Percentiles rank a stretch among this genome's conserved stretches.
Conservation (phyloP, 768 basidiomycete genomes). For the Pholiota molesta region DNA sequence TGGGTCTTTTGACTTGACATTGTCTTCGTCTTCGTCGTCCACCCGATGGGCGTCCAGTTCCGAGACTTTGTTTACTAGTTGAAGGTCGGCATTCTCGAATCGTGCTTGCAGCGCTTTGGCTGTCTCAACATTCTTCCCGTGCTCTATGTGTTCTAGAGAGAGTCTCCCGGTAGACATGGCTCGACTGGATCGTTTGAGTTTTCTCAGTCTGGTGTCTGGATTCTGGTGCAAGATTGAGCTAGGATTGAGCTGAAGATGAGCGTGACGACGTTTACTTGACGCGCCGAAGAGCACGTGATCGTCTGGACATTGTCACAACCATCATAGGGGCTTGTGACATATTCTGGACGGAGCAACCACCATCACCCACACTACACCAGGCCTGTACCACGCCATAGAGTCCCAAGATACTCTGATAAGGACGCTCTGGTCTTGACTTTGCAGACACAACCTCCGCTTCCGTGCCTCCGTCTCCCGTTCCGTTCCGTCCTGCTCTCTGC, state of each 20-base stretch:
- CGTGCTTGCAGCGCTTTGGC: constrained; percentile 35
- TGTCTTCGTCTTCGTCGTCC: constrained; percentile 41
- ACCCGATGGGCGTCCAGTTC: constrained; percentile 39
- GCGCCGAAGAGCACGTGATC: background rate
- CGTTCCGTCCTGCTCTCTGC: too few relatives aligned
- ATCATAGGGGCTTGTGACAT: background rate
- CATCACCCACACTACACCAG: background rate
- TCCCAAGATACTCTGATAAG: background rate
- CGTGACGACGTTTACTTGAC: background rate
- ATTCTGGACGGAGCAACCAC: background rate
- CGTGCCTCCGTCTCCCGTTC: too few relatives aligned
- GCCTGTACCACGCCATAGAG: background rate
- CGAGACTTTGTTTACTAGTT: constrained; percentile 37
- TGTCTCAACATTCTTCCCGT: constrained; percentile 35
- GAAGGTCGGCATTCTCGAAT: constrained; percentile 40
- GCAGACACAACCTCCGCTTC: too few relatives aligned
- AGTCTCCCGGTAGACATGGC: constrained; percentile 19
- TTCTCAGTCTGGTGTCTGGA: too few relatives aligned
- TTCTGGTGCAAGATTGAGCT: too few relatives aligned
- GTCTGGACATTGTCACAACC: background rate
- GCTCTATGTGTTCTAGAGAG: constrained; percentile 32
- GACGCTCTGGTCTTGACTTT: too few relatives aligned
- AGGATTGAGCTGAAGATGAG: background rate
- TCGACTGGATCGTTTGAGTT: background rate
- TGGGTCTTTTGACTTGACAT: constrained; percentile 48